These are phyloP conservation scores for Mrakia frigida DNA, from an alignment of 768 basidiomycete species.

Conservation along the genomic window DNA sequence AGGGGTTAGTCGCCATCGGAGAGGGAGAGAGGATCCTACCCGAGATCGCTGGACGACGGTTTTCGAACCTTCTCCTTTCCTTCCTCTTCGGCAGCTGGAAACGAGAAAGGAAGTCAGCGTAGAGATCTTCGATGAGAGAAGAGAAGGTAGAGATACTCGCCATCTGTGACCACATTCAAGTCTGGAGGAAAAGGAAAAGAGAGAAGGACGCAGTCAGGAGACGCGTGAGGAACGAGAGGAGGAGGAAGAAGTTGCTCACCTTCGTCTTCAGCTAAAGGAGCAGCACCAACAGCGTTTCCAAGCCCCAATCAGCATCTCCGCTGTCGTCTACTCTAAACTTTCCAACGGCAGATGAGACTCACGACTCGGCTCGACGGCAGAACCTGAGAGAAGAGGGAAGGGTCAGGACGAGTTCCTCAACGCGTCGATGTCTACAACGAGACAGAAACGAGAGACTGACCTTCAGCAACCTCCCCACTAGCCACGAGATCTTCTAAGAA, in stretches of 20 bases:
- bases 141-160: not conserved
- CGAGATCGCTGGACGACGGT: not conserved
- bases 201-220: not conserved
- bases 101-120: not conserved
- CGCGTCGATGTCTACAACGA: too few species aligned
- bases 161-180: not conserved
- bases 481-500: not conserved
- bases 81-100: not conserved
- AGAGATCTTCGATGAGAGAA: not conserved
- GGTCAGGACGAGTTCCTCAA: not conserved
- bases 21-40: not conserved
- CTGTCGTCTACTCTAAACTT: not conserved
- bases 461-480: not conserved
- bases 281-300: not conserved
- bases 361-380: not conserved
- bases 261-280: not conserved
- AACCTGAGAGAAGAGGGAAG: not conserved
- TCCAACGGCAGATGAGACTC: not conserved
- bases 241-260: not conserved
- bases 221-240: not conserved
- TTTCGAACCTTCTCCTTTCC: constrained; percentile 1
- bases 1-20: not conserved
- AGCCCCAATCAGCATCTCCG: not conserved
- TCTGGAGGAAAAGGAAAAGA: not conserved
- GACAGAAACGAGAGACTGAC: not conserved